phyloP scores from a whole-genome alignment of 257 asterid genomes.

The Solanum raphanifolium region DNA sequence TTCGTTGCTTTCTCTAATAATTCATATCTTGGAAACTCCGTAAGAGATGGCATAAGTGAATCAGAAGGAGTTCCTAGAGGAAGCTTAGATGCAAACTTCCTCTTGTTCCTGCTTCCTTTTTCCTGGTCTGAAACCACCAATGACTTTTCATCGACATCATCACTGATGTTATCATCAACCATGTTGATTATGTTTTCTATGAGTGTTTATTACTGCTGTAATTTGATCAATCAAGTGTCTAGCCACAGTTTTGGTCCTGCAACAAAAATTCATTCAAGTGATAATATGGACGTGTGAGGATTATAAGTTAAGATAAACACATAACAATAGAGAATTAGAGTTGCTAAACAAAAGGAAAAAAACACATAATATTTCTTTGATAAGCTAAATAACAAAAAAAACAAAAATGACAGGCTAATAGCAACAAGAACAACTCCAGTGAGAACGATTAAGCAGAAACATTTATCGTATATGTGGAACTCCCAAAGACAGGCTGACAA shows the following conservation, averaged over 20 bases:
- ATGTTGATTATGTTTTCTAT: slow-evolving; percentile 9
- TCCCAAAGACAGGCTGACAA: not conserved
- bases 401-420: not conserved
- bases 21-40: slow-evolving; percentile 49
- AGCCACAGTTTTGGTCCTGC: not conserved
- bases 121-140: slow-evolving; percentile 13
- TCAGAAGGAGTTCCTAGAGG: slow-evolving; percentile 18
- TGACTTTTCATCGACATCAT: slow-evolving; percentile 12
- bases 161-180: slow-evolving; percentile 23
- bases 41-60: slow-evolving; percentile 21
- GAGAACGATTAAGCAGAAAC: not conserved
- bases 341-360: not conserved
- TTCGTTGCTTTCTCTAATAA: slow-evolving; percentile 30
- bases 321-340: not conserved
- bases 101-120: slow-evolving; percentile 51
- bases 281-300: not conserved
- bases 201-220: not conserved
- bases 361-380: not conserved
- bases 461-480: not conserved
- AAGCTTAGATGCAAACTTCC: slow-evolving; percentile 43
- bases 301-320: not conserved
- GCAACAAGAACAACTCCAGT: not conserved
- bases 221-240: not conserved
- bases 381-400: not conserved
- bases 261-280: not conserved